Evolutionary conservation across 805 yeast genomes (phyloP), one percentile per base, ranked within the genome.

Genomic region (Yamadazyma olivae): DNA sequence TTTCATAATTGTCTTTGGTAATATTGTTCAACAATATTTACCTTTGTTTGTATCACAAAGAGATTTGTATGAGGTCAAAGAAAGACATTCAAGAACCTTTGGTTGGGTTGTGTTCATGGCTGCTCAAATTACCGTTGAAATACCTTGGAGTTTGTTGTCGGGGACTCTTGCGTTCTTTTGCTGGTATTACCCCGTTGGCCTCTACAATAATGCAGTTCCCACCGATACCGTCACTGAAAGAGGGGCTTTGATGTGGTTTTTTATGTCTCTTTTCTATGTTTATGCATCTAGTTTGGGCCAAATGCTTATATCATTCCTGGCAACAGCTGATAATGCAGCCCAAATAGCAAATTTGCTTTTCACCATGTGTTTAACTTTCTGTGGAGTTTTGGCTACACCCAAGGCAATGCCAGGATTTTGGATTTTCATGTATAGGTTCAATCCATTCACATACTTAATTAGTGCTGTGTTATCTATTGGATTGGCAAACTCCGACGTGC

Each of bases 401-500:
- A 48, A 41, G 55, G 52, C 49, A 45, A 64, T 47, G 45, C 58
- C 53, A 17, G 47, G 50, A 33, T 67, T 51, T 59, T 77, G 91
- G 90, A 64, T 73, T 30, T 83, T 83, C 70, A 79, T 84, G 87
- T 84, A 82, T 69, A 70, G 90, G 55, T 74, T 68, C 14, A 70
- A 74, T 78, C 44, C 93, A 13, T 63, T 81, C 44, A 79, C 88
- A 1, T 84, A 83, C 48, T 70, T 81, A 62, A 63, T 83, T 36
- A 53, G 81, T 75, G 79, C 78, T 27, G 54, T 77, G 46, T 56
- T 61, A 33, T 29, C 57, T 3, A 48, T 56, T 19, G 57, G 59
- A 8, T 53, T 59, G 32, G 61, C 65, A 8, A 49, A 54, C 38
- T 46, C 57, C 8, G 22, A 67, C 42, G 70, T 82, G 67, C 46